Evolutionary conservation across 2,329 filamentous ascomycete genomes (phyloP).

Genomic region (Cryphonectria carpinicola): DNA sequence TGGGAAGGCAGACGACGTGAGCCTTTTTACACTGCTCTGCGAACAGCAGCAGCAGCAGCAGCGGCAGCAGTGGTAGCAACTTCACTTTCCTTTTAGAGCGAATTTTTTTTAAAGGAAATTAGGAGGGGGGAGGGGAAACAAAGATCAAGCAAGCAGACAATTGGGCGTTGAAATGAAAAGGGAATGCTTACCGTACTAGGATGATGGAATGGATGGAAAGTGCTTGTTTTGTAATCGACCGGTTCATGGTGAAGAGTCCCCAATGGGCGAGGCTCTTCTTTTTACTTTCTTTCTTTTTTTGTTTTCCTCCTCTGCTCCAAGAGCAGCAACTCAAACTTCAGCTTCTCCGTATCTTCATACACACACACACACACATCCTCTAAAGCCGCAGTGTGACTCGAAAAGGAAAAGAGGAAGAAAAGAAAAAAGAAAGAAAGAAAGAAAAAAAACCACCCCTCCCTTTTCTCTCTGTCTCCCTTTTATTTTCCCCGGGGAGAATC

Average conservation of each 20-base stretch:
- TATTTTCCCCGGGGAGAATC: no score
- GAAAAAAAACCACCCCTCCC: no score
- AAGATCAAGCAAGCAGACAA: neutral
- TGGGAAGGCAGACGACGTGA: neutral
- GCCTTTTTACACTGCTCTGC: neutral
- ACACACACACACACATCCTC: no score
- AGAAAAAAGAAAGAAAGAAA: no score
- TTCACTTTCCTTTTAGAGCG: neutral
- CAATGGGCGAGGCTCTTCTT: neutral
- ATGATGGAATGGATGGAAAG: neutral
- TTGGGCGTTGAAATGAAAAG: neutral
- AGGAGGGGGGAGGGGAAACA: neutral
- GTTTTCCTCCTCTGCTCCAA: no score
- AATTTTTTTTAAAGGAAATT: neutral
- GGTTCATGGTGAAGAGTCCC: neutral
- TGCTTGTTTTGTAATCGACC: no score
- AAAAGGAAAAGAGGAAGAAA: no score
- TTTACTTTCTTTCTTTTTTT: no score
- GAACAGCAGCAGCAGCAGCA: neutral
- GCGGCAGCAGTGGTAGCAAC: neutral
- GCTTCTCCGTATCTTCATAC: no score
- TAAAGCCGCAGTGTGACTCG: no score
- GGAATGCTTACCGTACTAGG: neutral
- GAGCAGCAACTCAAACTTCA: no score
- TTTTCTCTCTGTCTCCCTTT: no score